These are phyloP conservation scores for Aspergillus sp. DNA, from an alignment of 2,329 filamentous ascomycete genomes.

Conservation along the genomic window DNA sequence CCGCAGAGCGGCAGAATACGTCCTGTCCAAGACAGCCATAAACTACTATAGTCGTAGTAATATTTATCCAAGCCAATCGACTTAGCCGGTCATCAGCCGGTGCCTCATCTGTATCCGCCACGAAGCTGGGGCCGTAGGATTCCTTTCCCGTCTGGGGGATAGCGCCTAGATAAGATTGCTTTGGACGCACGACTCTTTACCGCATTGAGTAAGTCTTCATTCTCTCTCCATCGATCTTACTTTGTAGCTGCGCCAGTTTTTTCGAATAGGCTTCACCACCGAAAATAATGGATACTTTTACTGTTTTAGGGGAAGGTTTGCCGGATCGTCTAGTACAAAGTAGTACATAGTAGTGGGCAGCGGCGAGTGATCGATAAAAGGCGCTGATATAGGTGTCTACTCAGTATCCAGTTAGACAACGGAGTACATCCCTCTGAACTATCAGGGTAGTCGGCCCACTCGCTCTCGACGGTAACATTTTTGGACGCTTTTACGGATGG, in stretches of 20 bases:
- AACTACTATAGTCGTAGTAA: no score
- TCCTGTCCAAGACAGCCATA: no score
- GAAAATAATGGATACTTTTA: not conserved
- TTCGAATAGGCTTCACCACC: not conserved
- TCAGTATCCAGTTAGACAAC: no score
- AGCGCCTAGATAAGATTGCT: conserved; percentile 5
- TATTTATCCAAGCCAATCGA: not conserved
- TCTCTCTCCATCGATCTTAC: not conserved
- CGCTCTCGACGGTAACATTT: not conserved
- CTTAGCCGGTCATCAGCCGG: not conserved
- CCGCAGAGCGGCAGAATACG: no score
- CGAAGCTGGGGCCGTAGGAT: conserved; percentile 8
- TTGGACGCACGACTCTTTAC: conserved; percentile 1
- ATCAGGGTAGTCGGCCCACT: not conserved
- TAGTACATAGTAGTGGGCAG: not conserved
- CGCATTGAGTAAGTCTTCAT: not conserved
- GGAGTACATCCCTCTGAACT: no score
- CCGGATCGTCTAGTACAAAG: not conserved
- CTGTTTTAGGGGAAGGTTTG: conserved; percentile 6
- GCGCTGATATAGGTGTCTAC: not conserved
- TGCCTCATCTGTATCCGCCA: conserved; percentile 4
- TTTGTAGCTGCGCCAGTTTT: not conserved
- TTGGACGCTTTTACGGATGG: no score
- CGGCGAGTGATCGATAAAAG: not conserved
- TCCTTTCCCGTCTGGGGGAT: conserved; percentile 7